Base-by-base conservation (phyloP, 2,329 filamentous ascomycete genomes). In the Penicillium janthinellum region DNA sequence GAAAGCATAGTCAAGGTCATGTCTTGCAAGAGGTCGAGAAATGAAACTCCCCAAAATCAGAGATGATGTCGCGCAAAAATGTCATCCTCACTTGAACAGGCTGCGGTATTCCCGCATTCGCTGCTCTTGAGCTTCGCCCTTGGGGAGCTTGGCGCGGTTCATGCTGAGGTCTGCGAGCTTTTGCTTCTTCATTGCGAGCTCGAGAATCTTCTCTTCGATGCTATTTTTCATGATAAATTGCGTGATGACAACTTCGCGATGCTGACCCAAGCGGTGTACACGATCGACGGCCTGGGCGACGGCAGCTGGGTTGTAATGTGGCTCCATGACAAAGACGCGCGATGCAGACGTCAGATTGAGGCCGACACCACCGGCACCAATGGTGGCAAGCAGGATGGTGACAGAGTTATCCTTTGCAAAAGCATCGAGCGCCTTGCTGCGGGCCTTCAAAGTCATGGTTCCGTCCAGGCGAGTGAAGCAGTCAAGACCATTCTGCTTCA, bases 311-410 rank as follows among this genome's bases (percentile, higher is more conserved):
- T 99, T 99, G 80, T 94, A 99, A 72, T 97, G 93, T 5, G 95
- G 95, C 74, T 99, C 95, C 94, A 99, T 98, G 69, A 98, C 90
- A 74, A 95, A 98, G 14, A 96, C 94, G 57, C 86, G 90, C 72
- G 88, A 95, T 35, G 89, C 94, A 0, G 90, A 83, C 0, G 93
- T 97, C 56, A 98, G 81, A 72, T 98, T 98, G 41, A 98, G 86
- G 14, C 94, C 94, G 15, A 97, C 85, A 17, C 95, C 94, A 64
- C 94, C 95, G 0, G 94, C 94, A 71, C 89, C 92, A 76, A 97
- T 96, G 10, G 92, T 96, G 14, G 96, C 92, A 10, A 98, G 85
- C 53, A 98, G 92, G 55, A 96, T 88, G 35, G 88, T 87, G 38
- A 96, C 84, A 1, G 75, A 78, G 3, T 85, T 77, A 65, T 96